A percentile compares a stretch with the other conserved stretches of the same genome.
Conservation (phyloP, 306 rosid species). For the Dicorynia guianensis region DNA sequence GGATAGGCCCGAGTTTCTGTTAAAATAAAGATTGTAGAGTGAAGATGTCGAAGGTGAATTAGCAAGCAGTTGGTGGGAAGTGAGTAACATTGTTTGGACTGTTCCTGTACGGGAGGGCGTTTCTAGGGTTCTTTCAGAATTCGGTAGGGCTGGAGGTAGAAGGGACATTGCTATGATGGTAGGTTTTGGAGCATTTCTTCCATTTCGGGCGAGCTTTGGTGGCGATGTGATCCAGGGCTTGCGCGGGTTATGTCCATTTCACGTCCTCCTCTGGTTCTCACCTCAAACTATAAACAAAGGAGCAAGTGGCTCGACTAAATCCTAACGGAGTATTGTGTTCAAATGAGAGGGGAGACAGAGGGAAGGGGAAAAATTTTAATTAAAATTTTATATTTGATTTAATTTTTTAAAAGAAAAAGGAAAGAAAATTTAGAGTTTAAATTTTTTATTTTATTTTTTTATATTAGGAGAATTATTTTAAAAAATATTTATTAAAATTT, state of each 20-base stretch:
- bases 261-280: background rate
- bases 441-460: no score
- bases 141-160: background rate
- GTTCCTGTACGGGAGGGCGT: background rate
- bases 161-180: constrained; percentile 14
- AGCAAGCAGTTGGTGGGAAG: constrained; percentile 43
- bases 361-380: no score
- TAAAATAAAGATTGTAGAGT: constrained; percentile 34
- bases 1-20: constrained; percentile 36
- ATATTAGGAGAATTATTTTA: no score
- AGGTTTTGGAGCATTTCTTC: background rate
- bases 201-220: background rate
- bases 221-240: constrained; percentile 45
- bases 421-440: no score
- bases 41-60: constrained; percentile 50
- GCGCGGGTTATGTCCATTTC: constrained; percentile 22
- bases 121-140: background rate
- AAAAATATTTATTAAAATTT: no score
- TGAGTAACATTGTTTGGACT: constrained; percentile 57
- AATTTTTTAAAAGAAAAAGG: no score
- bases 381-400: no score
- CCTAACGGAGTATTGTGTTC: no score
- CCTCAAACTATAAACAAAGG: background rate
- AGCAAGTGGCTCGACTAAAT: background rate
- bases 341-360: no score